Percentiles rank a stretch among this genome's conserved stretches.
Evolutionary conservation across 1,284 basidiomycete species (phyloP).

Genomic region (Tausonia pullulans): DNA sequence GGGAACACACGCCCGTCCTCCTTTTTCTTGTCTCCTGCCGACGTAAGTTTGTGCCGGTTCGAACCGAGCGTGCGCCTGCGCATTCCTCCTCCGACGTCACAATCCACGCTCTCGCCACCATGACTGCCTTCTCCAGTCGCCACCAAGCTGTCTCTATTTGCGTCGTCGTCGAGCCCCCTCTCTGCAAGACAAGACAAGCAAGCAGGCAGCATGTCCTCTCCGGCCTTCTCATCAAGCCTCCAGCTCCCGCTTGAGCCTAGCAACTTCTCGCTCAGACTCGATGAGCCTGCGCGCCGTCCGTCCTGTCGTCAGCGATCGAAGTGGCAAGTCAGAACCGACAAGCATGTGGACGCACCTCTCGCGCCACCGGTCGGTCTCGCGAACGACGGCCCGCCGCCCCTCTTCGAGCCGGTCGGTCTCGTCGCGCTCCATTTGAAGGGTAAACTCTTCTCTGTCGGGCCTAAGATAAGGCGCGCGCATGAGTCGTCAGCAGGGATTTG

Average conservation of each 20-base stretch:
- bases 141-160: too few species aligned
- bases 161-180: too few species aligned
- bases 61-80: too few species aligned
- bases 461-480: constrained; percentile 6
- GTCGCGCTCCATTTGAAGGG: constrained; percentile 66
- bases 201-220: too few species aligned
- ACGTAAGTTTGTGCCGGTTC: too few species aligned
- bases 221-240: neutral
- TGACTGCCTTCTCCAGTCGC: too few species aligned
- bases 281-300: constrained; percentile 15
- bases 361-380: constrained; percentile 34
- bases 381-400: constrained; percentile 53
- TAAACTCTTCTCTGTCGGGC: constrained; percentile 55
- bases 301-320: neutral
- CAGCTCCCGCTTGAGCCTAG: constrained; percentile 17
- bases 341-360: constrained; percentile 24
- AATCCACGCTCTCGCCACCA: too few species aligned
- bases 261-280: constrained; percentile 18
- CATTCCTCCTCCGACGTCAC: too few species aligned
- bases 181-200: too few species aligned
- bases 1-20: too few species aligned
- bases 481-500: constrained; percentile 17
- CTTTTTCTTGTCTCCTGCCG: too few species aligned
- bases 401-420: constrained; percentile 70
- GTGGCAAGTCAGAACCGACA: neutral